A percentile compares a stretch with the other conserved stretches of the same genome.
Conservation (phyloP, 805 yeast genomes). For the Schwanniomyces pseudopolymorphus region DNA sequence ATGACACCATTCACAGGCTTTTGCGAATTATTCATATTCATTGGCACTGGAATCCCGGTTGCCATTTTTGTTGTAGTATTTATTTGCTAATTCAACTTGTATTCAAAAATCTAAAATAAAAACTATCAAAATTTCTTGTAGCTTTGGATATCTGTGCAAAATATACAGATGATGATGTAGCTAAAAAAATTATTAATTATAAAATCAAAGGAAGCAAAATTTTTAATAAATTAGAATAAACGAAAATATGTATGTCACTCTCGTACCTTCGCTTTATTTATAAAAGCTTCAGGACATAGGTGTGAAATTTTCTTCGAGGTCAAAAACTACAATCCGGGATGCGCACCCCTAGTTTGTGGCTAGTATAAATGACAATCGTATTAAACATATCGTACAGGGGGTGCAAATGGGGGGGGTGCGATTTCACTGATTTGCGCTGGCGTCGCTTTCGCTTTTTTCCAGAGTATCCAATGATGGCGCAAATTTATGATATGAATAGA, state of each 20-base stretch:
- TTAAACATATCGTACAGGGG: not conserved
- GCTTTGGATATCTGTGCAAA: not conserved
- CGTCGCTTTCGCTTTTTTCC: not conserved
- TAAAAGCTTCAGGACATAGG: not conserved
- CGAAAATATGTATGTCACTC: not conserved
- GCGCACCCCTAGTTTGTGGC: constrained; percentile 3
- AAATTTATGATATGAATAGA: not conserved
- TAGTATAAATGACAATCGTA: not conserved
- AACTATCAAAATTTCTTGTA: not conserved
- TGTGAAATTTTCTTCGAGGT: constrained; percentile 4
- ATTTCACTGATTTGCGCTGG: not conserved
- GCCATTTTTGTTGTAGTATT: constrained; percentile 1
- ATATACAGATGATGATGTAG: not conserved
- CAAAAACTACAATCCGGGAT: not conserved
- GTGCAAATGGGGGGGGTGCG: not conserved
- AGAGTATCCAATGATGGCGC: not conserved
- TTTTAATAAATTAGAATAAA: not conserved
- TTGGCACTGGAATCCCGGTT: constrained; percentile 20
- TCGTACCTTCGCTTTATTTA: constrained; percentile 1
- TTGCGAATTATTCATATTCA: constrained; percentile 13
- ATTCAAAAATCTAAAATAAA: not conserved
- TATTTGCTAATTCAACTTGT: not conserved
- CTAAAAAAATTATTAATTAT: not conserved
- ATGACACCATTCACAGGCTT: constrained; percentile 14
- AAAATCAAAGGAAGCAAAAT: not conserved